Conservation (phyloP, 2,329 filamentous ascomycete species). For the Epicoccum sorghinum region DNA sequence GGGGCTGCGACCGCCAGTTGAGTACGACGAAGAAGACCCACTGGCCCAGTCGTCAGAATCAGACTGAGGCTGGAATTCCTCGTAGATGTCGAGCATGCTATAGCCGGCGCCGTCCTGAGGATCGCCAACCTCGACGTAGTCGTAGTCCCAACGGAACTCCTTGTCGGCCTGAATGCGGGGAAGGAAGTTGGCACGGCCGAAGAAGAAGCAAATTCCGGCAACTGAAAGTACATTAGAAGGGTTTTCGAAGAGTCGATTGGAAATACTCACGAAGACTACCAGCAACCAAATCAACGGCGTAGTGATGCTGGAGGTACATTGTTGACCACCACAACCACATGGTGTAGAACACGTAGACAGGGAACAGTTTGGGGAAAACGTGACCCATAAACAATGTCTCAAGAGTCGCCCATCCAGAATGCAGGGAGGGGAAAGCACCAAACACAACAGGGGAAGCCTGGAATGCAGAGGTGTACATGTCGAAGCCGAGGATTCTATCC, state of each 20-base stretch:
- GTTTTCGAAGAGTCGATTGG: not conserved
- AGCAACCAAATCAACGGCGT: conserved; percentile 89
- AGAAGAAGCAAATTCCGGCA: conserved; percentile 80
- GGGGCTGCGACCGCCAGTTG: conserved; percentile 66
- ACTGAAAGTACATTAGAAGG: conserved; percentile 43
- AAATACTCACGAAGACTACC: conserved; percentile 67
- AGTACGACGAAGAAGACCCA: conserved; percentile 79
- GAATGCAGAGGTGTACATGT: conserved; percentile 92
- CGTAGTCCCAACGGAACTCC: conserved; percentile 91
- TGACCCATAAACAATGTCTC: conserved; percentile 93
- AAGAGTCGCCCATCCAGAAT: conserved; percentile 86
- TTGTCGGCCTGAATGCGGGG: conserved; percentile 85
- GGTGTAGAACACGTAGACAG: conserved; percentile 81
- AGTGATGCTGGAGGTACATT: conserved; percentile 98
- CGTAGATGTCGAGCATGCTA: conserved; percentile 63
- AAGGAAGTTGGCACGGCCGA: conserved; percentile 78
- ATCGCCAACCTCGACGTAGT: conserved; percentile 87
- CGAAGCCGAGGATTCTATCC: conserved; percentile 86
- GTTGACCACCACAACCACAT: conserved; percentile 98
- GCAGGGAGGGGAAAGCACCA: conserved; percentile 91
- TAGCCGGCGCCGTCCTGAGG: conserved; percentile 55
- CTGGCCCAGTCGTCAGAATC: conserved; percentile 91
- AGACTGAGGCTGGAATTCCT: conserved; percentile 57
- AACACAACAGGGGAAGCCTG: conserved; percentile 90
- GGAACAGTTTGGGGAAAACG: conserved; percentile 82